Evolutionary conservation across 805 yeast species (phyloP), one percentile per base, ranked within the genome.

Genomic region (Priceomyces haplophilus): DNA sequence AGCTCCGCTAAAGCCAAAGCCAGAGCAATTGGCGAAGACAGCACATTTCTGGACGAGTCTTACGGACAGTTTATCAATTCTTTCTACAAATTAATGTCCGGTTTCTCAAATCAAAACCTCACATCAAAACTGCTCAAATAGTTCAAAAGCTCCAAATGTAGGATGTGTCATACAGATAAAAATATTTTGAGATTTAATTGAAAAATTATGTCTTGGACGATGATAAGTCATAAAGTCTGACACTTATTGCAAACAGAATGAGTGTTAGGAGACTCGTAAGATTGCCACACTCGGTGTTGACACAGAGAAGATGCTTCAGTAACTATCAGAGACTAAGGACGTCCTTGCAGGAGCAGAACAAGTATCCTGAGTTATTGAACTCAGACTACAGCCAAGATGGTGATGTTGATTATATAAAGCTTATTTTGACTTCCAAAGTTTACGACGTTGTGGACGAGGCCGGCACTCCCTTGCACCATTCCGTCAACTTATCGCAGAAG

Each of bases 401-500:
- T 4, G 72, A 81, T 11, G 97, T 98, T n/a, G 97, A 93, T 68
- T 93, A 93, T 58, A 80, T 93, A 50, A 85, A 95, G 58, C 71
- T 93, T 65, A 89, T 91, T 39, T 70, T 93, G 41, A 88, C 97
- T 1, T 86, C 97, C 2, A 73, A 96, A 45, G 98, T 93, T 2
- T 95, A 95, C 63, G 99, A 95, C 56, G 97, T 88, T 8, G 84
- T 93, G 32, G 83, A 86, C 35, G 58, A 64, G 34, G 73, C 67
- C 1, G 98, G 93, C 50, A 82, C 97, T 0, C 97, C 98, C 4
- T 71, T 89, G 31, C 77, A 87, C 1, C 69, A 73, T 29, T 98
- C 96, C 0, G 77, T 80, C 8, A 80, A 84, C 20, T 70, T 93
- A 37, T 82, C 93, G 1, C 83, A 81, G 38, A 82, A 80, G 55